A percentile compares a stretch with the other conserved stretches of the same genome.
phyloP scores from a whole-genome alignment of 768 basidiomycete genomes.

The Tricholoma flavovirens region DNA sequence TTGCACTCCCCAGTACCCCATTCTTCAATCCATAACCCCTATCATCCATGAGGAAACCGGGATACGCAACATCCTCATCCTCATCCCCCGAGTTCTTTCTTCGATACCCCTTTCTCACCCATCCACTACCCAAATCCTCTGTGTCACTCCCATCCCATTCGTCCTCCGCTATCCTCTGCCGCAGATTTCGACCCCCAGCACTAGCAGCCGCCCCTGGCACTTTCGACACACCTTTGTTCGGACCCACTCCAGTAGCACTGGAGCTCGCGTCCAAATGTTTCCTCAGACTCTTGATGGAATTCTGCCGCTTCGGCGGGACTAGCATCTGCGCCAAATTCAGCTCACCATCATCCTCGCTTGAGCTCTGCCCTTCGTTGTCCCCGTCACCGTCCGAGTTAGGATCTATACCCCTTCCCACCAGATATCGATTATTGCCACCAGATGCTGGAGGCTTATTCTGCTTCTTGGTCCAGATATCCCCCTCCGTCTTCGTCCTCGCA shows the following conservation, averaged over 20 bases:
- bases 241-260: constrained; percentile 9
- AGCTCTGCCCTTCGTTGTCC: constrained; percentile 33
- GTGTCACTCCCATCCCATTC: constrained; percentile 22
- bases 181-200: constrained; percentile 6
- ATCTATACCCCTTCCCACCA: constrained; percentile 25
- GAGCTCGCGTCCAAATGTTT: constrained; percentile 39
- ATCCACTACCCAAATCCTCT: constrained; percentile 24
- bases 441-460: constrained; percentile 8
- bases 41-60: constrained; percentile 15
- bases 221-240: constrained; percentile 4
- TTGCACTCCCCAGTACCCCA: constrained; percentile 16
- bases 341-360: constrained; percentile 41
- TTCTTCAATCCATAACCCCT: constrained; percentile 5
- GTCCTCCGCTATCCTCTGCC: constrained; percentile 13
- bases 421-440: constrained; percentile 22
- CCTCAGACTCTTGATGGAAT: constrained; percentile 67
- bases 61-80: constrained; percentile 25
- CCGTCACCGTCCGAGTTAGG: constrained; percentile 29
- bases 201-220: constrained; percentile 12
- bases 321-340: constrained; percentile 62
- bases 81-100: constrained; percentile 15
- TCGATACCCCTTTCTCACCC: constrained; percentile 15
- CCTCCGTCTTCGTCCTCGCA: constrained; percentile 54
- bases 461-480: constrained; percentile 45
- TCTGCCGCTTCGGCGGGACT: constrained; percentile 65